phyloP scores from a whole-genome alignment of 768 basidiomycete species.

The Pisolithus orientalis region DNA sequence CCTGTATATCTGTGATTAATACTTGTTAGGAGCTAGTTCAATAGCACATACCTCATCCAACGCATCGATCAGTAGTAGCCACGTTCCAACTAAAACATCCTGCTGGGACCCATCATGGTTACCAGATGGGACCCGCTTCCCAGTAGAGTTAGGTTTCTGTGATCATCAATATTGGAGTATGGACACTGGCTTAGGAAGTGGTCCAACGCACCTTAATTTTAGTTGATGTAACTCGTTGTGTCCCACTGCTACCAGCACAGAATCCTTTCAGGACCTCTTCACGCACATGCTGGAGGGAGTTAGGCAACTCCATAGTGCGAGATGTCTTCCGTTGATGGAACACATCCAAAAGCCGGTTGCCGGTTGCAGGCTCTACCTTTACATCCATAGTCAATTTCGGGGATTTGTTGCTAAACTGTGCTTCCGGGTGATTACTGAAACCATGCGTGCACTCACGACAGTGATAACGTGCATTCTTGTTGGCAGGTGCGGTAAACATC shows the following conservation, averaged over 20 bases:
- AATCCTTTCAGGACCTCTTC: not conserved
- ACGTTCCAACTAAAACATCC: not conserved
- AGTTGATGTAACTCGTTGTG: not conserved
- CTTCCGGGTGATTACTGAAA: not conserved
- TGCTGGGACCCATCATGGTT: not conserved
- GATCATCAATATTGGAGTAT: not conserved
- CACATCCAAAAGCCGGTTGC: not conserved
- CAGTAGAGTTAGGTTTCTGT: not conserved
- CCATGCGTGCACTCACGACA: slow-evolving; percentile 3
- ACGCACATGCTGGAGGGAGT: not conserved
- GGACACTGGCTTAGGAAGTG: not conserved
- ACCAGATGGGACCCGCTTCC: not conserved
- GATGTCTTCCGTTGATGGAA: not conserved
- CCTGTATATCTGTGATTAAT: not conserved
- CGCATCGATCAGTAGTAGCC: not conserved
- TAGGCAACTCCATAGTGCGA: not conserved
- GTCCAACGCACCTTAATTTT: not conserved
- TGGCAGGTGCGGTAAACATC: not conserved
- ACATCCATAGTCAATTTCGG: not conserved
- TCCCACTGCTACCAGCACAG: not conserved
- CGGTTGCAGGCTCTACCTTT: not conserved
- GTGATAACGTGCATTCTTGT: not conserved
- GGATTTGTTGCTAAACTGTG: not conserved
- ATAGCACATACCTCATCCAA: not conserved
- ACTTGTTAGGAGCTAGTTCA: not conserved